phyloP scores from a whole-genome alignment of 1,139 yeast species.

The Diutina neorugosa region DNA sequence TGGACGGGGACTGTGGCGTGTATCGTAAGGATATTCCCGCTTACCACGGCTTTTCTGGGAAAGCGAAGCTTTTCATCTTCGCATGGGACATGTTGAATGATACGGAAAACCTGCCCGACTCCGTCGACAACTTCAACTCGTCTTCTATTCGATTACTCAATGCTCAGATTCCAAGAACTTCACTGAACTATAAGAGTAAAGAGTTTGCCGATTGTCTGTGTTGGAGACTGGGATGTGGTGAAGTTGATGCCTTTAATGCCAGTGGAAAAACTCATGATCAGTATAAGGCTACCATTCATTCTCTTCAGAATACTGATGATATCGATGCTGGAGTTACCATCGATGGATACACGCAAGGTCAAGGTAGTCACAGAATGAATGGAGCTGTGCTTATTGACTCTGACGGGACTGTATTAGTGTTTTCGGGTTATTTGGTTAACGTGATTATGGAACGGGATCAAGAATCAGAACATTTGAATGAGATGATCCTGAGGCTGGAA shows the following conservation, averaged over 20 bases:
- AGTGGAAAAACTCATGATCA: constrained; percentile 57
- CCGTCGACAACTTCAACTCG: constrained; percentile 51
- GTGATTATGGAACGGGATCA: no score
- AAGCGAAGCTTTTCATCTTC: constrained; percentile 71
- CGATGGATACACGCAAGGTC: constrained; percentile 75
- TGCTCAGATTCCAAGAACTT: constrained; percentile 88
- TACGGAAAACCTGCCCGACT: no score
- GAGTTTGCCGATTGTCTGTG: constrained; percentile 54
- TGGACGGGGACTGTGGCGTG: constrained; percentile 66
- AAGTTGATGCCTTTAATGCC: constrained; percentile 78
- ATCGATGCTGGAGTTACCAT: constrained; percentile 75
- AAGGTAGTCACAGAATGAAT: constrained; percentile 62
- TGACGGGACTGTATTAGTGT: constrained; percentile 19
- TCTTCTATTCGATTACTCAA: constrained; percentile 94
- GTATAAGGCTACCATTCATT: constrained; percentile 75
- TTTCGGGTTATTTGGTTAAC: no score
- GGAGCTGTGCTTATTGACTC: constrained; percentile 73
- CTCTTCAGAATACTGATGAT: constrained; percentile 59
- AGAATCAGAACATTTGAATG: no score
- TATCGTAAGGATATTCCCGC: constrained; percentile 83
- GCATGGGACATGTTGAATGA: constrained; percentile 88
- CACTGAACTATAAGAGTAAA: constrained; percentile 66
- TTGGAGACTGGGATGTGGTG: constrained; percentile 97
- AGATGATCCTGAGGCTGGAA: no score
- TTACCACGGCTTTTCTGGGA: constrained; percentile 78